Evolutionary conservation across 805 yeast species (phyloP), one percentile per base, ranked within the genome.

Genomic region (Wickerhamomyces alni): DNA sequence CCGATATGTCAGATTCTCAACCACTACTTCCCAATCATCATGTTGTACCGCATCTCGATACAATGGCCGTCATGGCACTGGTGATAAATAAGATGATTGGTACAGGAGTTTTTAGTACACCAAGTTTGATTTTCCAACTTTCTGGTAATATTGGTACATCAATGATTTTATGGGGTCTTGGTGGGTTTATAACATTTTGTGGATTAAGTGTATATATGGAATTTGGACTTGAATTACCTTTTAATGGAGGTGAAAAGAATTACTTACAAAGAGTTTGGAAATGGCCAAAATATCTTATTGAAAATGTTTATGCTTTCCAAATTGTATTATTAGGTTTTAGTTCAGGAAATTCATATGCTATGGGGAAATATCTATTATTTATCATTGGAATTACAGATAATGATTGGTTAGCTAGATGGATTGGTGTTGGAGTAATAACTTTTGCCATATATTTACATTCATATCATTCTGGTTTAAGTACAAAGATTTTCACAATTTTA

Each of bases 81-180:
- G 75, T 79, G 54, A 63, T 81, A 44, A 82, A 82, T 58, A 70
- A 82, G 50, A 80, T 80, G 75, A 72, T 82, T 38, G 89, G 89
- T 31, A 80, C 87, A 3, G 89, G 88, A 21, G 78, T 82, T 29
- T 82, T 81, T 58, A 69, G 80, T 30, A 76, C 84, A 4, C 82
- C 87, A 1, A 74, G 85, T 4, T 69, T 81, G 21, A 78, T 82
- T 28, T 80, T 72, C 46, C 54, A 63, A 9, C 59, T 74, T 31
- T 61, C 78, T 3, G 85, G 86, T 4, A 70, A 77, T 10, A 80
- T 80, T 6, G 86, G 84, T 11, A 60, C 71, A 35, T 57, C 78
- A 3, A 57, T 80, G 41, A 48, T 75, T 25, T 57, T 80, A 45
- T 80, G 85, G 84, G 52, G 74, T 7, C 60, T 75, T n/a, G 87